Base-by-base conservation (phyloP, 2,329 filamentous ascomycete species). In the Penicillium sp. region DNA sequence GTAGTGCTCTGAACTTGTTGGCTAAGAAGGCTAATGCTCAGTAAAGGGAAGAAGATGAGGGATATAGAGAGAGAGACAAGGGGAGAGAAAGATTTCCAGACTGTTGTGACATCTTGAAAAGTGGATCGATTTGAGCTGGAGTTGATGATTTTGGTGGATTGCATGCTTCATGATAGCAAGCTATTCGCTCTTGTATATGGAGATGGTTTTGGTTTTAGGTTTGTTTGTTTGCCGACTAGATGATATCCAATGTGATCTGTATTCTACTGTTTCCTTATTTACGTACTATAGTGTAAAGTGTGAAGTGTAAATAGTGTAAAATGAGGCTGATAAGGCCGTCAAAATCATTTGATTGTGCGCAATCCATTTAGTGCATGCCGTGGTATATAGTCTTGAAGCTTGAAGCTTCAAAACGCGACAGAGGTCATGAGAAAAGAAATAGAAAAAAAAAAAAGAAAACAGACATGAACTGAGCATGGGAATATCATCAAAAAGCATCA, bases 1-100 rank as follows among this genome's bases (percentile, higher is more conserved):
- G 94, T 3, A 96, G 91, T 73, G 94, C 94, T 39, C 74, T 99
- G 76, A 99, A 99, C 75, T 70, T 97, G 73, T 76, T 99, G 66
- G 89, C 91, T 42, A 79, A 79, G 69, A 87, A 87, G 80, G 66
- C 63, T 26, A 59, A 58, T 42, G 49, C 53, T 34, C 47, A 47
- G 55, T 35, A 45, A 26, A 27, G 14, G 4, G n/a, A 8, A 23
- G 23, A 34, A 34, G n/a, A 47, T 32, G 23, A 38, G 16, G 16
- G 26, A 23, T 23, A 23, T 23, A 23, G 23, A 23, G 3, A 23
- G 23, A 23, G 23, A 23, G 23, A n/a, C n/a, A 32, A 34, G n/a
- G 43, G 32, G 19, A 38, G 19, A 16, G 26, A 16, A 16, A 16
- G 29, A 39, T 36, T 34, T 29, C 35, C 35, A 27, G 52, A 47